A percentile compares a stretch with the other conserved stretches of the same genome.
phyloP scores from a whole-genome alignment of 1,284 basidiomycete species.

The Apiotrichum akiyoshidainum region DNA sequence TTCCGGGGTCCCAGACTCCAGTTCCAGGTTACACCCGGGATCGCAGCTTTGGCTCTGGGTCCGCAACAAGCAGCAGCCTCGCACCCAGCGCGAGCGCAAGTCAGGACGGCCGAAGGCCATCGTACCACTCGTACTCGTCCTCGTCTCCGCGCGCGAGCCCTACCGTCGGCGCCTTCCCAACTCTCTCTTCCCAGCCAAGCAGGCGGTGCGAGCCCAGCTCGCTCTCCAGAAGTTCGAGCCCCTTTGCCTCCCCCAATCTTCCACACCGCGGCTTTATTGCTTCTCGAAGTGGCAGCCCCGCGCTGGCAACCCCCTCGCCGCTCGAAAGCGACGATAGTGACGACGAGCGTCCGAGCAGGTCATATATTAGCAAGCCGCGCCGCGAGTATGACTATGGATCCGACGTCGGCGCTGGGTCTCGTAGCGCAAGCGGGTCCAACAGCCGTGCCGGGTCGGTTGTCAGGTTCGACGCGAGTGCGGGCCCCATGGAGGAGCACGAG shows the following conservation, averaged over 20 bases:
- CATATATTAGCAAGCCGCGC: background rate
- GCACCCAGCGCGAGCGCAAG: conserved; percentile 2
- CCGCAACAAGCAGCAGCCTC: conserved; percentile 2
- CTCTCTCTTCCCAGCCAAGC: background rate
- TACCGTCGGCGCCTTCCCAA: background rate
- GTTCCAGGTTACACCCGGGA: background rate
- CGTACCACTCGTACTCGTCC: background rate
- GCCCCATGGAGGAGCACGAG: background rate
- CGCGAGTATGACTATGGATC: conserved; percentile 4
- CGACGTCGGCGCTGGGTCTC: background rate
- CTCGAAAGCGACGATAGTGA: background rate
- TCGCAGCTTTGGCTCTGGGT: background rate
- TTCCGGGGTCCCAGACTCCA: conserved; percentile 21
- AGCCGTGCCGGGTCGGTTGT: background rate
- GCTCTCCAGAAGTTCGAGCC: background rate
- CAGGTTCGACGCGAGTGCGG: background rate
- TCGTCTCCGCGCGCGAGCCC: background rate
- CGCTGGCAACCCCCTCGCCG: background rate
- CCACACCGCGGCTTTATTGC: too few relatives aligned
- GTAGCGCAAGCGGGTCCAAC: too few relatives aligned
- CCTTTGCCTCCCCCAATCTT: background rate
- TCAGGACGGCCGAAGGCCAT: background rate
- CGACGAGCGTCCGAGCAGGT: conserved; percentile 1
- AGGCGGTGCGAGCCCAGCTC: background rate
- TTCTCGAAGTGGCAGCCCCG: background rate